These are phyloP conservation scores for Tylopilus felleus DNA, from an alignment of 768 basidiomycete genomes.

Conservation along the genomic window DNA sequence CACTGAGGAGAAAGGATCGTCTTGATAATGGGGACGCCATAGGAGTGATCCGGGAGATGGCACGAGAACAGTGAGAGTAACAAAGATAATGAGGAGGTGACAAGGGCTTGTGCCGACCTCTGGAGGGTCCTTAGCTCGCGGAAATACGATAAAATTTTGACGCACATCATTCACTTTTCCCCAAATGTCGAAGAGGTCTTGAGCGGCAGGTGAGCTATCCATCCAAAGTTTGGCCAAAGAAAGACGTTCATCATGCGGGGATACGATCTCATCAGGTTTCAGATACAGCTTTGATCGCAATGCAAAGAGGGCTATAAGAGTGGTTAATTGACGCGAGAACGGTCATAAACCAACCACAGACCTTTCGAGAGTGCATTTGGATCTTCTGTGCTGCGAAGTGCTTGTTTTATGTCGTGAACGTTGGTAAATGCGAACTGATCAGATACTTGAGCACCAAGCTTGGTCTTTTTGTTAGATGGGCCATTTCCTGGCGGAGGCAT, in stretches of 20 bases:
- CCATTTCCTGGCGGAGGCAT: constrained; percentile 17
- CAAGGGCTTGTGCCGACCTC: constrained; percentile 40
- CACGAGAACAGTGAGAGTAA: constrained; percentile 60
- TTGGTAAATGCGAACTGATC: constrained; percentile 17
- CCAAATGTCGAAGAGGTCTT: constrained; percentile 64
- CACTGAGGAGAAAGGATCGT: constrained; percentile 53
- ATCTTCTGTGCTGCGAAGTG: constrained; percentile 15
- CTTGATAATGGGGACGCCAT: constrained; percentile 63
- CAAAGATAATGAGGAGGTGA: constrained; percentile 54
- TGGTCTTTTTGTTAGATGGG: constrained; percentile 25
- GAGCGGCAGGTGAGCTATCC: constrained; percentile 49
- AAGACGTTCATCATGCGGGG: constrained; percentile 59
- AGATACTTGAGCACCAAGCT: constrained; percentile 6
- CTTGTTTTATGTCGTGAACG: constrained; percentile 23
- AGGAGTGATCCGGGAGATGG: constrained; percentile 64
- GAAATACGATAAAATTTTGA: not conserved
- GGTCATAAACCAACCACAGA: constrained; percentile 5
- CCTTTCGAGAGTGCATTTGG: constrained; percentile 19
- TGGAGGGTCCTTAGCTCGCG: constrained; percentile 22
- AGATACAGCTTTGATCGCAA: constrained; percentile 57
- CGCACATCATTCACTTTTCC: constrained; percentile 50
- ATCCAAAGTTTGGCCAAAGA: constrained; percentile 62
- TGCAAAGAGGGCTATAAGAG: constrained; percentile 40
- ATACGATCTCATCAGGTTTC: constrained; percentile 46
- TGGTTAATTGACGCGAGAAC: not conserved